These are phyloP conservation scores for Blastobotrys parvus DNA, from an alignment of 805 yeast species.

Conservation along the genomic window DNA sequence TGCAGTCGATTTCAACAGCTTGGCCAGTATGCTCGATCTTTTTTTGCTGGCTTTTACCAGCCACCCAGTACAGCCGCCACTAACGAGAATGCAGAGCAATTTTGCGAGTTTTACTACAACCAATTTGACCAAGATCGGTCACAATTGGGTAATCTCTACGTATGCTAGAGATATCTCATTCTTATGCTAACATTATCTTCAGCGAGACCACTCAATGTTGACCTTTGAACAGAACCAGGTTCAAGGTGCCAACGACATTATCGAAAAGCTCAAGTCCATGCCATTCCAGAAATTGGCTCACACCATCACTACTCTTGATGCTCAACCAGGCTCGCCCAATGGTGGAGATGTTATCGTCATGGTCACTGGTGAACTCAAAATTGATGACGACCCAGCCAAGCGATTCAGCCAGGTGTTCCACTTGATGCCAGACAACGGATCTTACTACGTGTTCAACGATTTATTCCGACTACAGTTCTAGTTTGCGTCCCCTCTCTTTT, in stretches of 20 bases:
- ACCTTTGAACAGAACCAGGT: slow-evolving; percentile 91
- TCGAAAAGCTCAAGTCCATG: slow-evolving; percentile 80
- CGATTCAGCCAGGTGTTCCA: slow-evolving; percentile 97
- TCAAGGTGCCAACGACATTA: slow-evolving; percentile 89
- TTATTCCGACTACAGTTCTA: slow-evolving; percentile 82
- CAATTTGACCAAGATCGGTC: slow-evolving; percentile 90
- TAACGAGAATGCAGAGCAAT: slow-evolving; percentile 43
- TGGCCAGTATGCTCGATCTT: slow-evolving; percentile 22
- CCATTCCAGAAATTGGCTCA: slow-evolving; percentile 93
- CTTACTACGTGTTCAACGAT: slow-evolving; percentile 93
- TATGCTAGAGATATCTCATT: slow-evolving; percentile 17
- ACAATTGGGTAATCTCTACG: slow-evolving; percentile 85
- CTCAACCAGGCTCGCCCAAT: slow-evolving; percentile 91
- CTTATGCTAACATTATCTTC: slow-evolving; percentile 2
- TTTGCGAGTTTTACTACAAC: slow-evolving; percentile 90
- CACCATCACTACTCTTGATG: slow-evolving; percentile 90
- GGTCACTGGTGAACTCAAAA: slow-evolving; percentile 92
- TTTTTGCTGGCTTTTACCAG: too few relatives aligned
- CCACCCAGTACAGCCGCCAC: too few relatives aligned
- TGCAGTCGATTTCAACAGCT: slow-evolving; percentile 16
- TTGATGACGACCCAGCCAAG: slow-evolving; percentile 93
- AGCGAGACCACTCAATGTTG: slow-evolving; percentile 94
- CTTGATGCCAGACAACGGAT: slow-evolving; percentile 82
- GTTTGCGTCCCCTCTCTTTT: too few relatives aligned
- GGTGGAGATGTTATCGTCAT: slow-evolving; percentile 86